phyloP scores from a whole-genome alignment of 768 basidiomycete genomes.

The Rhizopogon vesiculosus region DNA sequence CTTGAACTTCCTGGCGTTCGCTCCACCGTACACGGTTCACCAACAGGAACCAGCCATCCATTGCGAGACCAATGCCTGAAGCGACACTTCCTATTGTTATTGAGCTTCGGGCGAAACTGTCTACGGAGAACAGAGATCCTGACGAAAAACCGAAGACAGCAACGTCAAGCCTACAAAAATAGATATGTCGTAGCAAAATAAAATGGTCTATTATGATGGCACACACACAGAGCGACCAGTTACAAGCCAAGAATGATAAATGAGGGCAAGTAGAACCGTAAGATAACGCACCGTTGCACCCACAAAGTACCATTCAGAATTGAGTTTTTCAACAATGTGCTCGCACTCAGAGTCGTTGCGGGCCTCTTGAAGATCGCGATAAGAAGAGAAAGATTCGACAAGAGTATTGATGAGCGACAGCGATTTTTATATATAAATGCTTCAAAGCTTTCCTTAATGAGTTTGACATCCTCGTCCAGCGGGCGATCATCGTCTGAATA shows the following conservation, averaged over 20 bases:
- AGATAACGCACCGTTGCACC: slow-evolving; percentile 50
- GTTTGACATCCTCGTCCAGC: slow-evolving; percentile 14
- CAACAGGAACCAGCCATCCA: slow-evolving; percentile 63
- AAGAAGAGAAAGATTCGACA: slow-evolving; percentile 51
- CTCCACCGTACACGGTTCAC: slow-evolving; percentile 60
- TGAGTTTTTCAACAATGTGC: slow-evolving; percentile 39
- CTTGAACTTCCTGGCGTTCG: slow-evolving; percentile 45
- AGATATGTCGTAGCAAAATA: slow-evolving; percentile 1
- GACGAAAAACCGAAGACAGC: slow-evolving; percentile 62
- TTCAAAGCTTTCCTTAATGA: neutral
- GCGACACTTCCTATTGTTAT: slow-evolving; percentile 56
- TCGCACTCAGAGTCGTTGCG: slow-evolving; percentile 45
- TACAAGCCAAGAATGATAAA: slow-evolving; percentile 17
- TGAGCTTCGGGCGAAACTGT: slow-evolving; percentile 40
- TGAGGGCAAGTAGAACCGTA: neutral
- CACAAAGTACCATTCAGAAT: slow-evolving; percentile 61
- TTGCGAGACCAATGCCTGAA: slow-evolving; percentile 61
- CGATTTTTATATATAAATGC: slow-evolving; percentile 8
- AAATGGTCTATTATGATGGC: neutral
- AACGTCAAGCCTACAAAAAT: slow-evolving; percentile 33
- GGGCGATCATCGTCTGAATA: slow-evolving; percentile 13
- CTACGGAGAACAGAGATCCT: slow-evolving; percentile 46
- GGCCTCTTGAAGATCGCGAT: slow-evolving; percentile 43
- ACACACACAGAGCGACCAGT: slow-evolving; percentile 58
- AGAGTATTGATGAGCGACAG: slow-evolving; percentile 29